Evolutionary conservation across 345 rosid genomes (phyloP).

Genomic region (Iberis pinnata): DNA sequence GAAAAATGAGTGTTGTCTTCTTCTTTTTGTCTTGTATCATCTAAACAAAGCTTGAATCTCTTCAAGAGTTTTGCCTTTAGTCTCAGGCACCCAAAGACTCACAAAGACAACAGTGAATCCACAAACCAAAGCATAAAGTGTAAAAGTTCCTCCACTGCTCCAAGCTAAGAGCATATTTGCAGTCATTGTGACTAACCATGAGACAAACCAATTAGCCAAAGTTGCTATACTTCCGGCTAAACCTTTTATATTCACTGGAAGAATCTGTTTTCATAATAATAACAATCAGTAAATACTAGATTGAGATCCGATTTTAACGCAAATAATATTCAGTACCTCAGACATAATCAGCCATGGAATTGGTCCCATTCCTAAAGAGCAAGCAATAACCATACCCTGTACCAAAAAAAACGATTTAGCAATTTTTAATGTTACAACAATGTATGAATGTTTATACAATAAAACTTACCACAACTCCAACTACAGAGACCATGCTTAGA

Average conservation of each 20-base stretch:
- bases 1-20: constrained; percentile 1
- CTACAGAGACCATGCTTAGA: constrained; percentile 64
- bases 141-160: constrained; percentile 84
- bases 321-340: constrained; percentile 52
- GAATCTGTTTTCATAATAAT: constrained; percentile 50
- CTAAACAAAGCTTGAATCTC: constrained; percentile 89
- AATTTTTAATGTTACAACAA: neutral
- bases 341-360: constrained; percentile 98
- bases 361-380: constrained; percentile 91
- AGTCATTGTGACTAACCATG: constrained; percentile 74
- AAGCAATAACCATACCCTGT: constrained; percentile 65
- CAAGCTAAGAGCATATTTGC: constrained; percentile 80
- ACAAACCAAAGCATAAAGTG: constrained; percentile 56
- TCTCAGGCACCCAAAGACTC: constrained; percentile 76
- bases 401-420: neutral
- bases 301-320: neutral
- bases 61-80: constrained; percentile 82
- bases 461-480: constrained; percentile 80
- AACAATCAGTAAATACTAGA: neutral
- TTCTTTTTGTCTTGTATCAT: constrained; percentile 37
- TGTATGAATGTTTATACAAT: neutral
- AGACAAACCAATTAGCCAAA: constrained; percentile 62
- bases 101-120: constrained; percentile 60
- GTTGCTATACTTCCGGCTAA: constrained; percentile 95
- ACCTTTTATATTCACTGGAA: constrained; percentile 79